Evolutionary conservation across 331 rosid genomes (phyloP), one percentile per base, ranked within the genome.

Genomic region (Malus hybrid): DNA sequence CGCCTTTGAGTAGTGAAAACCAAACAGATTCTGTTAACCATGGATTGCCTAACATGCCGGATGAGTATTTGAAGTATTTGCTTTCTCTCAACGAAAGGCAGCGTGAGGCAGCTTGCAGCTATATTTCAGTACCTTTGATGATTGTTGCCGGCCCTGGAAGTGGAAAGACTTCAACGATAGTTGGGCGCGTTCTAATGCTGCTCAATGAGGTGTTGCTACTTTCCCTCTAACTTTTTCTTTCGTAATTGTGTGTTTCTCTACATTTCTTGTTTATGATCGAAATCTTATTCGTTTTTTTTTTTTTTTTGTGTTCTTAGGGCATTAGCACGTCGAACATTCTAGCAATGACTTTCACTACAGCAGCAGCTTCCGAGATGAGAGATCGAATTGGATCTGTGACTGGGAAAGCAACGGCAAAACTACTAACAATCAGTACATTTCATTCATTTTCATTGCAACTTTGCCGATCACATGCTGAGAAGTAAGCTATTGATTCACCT

Each of bases 121-220:
- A 91, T 73, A 87, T 88, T 83, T 92, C 96, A 5, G 75, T 74
- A 65, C 98, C 98, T n/a, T 80, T 94, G 73, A 87, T 94, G 89
- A 90, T 94, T 79, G 86, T 86, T 42, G 97, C 98, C 74, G 98
- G 98, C 44, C 98, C 98, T 2, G 98, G 98, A 85, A 94, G 98
- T 81, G 97, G 98, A 80, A 94, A 94, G 99, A 94, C 99, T 77
- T 92, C 99, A 14, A 94, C 99, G 7, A 94, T 94, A 95, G 99
- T 94, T 67, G 99, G 99, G 64, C 91, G 99, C 48, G 88, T 94
- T 71, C 83, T 94, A 78, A 78, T 87, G 96, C 85, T 94, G 72
- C 96, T 94, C 71, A 87, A 86, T 74, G 91, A 94, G 99, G 99
- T 94, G 73, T n/a, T 24, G 63, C 75, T 61, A 4, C 32, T 54